Conservation (phyloP, 2,329 filamentous ascomycete genomes). For the Ophiostoma sp. region DNA sequence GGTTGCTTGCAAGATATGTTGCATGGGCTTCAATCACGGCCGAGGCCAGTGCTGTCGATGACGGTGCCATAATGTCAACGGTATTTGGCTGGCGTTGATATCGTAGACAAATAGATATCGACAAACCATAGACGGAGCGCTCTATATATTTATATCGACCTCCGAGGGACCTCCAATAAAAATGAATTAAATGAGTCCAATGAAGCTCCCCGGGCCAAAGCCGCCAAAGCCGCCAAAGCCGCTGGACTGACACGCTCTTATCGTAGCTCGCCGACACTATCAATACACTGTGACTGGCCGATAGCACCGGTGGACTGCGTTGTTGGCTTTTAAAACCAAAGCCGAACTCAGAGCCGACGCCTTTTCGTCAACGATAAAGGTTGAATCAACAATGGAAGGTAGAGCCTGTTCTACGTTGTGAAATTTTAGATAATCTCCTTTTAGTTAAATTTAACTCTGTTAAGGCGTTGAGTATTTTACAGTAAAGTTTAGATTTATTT, state of each 20-base stretch:
- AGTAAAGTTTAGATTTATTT: no score
- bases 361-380: no score
- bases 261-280: not conserved
- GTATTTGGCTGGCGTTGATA: not conserved
- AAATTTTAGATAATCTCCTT: no score
- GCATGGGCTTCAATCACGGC: constrained; percentile 23
- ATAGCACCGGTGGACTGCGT: not conserved
- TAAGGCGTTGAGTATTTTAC: no score
- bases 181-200: not conserved
- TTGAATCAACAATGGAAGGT: no score
- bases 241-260: not conserved
- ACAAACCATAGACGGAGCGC: not conserved
- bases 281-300: not conserved
- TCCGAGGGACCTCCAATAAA: not conserved
- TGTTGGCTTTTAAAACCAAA: not conserved
- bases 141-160: not conserved
- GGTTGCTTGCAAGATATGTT: constrained; percentile 21
- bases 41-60: constrained; percentile 2
- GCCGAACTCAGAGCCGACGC: not conserved
- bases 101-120: not conserved
- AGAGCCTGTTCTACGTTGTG: no score
- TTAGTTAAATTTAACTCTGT: no score
- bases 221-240: not conserved
- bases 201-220: not conserved
- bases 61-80: constrained; percentile 11